Evolutionary conservation across 1,284 basidiomycete genomes (phyloP).

Genomic region (Melampsora larici-populina): DNA sequence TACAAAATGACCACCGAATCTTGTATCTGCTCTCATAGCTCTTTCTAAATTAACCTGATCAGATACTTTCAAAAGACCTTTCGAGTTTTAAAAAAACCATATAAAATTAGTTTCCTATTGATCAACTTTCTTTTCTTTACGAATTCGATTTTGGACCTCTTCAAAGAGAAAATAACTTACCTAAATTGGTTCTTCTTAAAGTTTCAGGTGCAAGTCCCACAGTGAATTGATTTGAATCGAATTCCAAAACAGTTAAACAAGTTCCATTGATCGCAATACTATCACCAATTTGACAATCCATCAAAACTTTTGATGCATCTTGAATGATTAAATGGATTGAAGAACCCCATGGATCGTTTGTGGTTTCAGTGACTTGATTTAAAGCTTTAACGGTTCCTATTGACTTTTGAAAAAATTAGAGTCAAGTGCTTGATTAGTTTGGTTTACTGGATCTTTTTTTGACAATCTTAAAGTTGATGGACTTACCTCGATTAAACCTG

Average conservation of each 20-base stretch:
- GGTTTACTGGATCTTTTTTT: neutral
- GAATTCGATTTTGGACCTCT: neutral
- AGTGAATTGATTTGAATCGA: conserved; percentile 73
- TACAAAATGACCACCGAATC: conserved; percentile 97
- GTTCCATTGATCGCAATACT: conserved; percentile 83
- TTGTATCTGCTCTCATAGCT: conserved; percentile 83
- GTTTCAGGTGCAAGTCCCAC: conserved; percentile 97
- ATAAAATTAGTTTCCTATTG: neutral
- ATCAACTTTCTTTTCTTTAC: neutral
- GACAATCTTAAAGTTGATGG: neutral
- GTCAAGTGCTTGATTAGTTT: neutral
- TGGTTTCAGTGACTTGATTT: conserved; percentile 55
- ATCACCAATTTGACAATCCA: conserved; percentile 90
- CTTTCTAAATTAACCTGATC: conserved; percentile 88
- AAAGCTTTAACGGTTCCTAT: conserved; percentile 69
- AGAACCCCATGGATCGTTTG: conserved; percentile 60
- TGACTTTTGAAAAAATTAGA: conserved; percentile 62
- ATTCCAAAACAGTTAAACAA: conserved; percentile 83
- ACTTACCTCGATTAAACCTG: conserved; percentile 51
- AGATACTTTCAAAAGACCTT: conserved; percentile 65
- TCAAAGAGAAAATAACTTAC: conserved; percentile 56
- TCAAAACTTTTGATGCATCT: conserved; percentile 69
- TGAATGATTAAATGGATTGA: conserved; percentile 75
- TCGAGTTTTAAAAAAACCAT: neutral
- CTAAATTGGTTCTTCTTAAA: conserved; percentile 81